Percentiles rank a stretch among this genome's conserved stretches.
phyloP scores from a whole-genome alignment of 1,284 basidiomycete genomes.

The Ustilago cynodontis region DNA sequence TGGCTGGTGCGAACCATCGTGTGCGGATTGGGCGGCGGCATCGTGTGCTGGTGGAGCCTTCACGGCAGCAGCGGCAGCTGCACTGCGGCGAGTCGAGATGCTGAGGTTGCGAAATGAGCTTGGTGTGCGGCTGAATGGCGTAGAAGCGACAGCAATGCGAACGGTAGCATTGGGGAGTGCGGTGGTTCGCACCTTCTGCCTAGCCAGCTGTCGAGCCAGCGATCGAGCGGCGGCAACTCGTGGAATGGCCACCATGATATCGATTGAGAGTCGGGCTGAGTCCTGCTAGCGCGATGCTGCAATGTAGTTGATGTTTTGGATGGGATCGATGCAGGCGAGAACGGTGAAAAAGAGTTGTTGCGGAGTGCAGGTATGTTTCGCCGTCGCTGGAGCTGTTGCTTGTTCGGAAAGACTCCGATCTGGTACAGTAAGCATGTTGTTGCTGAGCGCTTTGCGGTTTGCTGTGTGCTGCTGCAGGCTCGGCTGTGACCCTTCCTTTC shows the following conservation, averaged over 20 bases:
- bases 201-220: conserved; percentile 46
- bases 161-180: conserved; percentile 11
- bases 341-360: background rate
- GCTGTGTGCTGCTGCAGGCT: background rate
- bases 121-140: conserved; percentile 21
- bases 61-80: conserved; percentile 30
- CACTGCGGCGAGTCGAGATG: conserved; percentile 30
- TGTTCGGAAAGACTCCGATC: background rate
- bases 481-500: conserved; percentile 12
- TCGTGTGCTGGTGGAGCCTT: conserved; percentile 35
- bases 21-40: conserved; percentile 39
- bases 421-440: background rate
- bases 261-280: background rate
- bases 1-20: conserved; percentile 27
- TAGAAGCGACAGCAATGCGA: conserved; percentile 31
- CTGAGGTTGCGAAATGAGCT: conserved; percentile 30
- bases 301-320: background rate
- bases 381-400: background rate
- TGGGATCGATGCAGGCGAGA: background rate
- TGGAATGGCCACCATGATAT: conserved; percentile 40
- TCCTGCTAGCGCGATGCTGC: background rate
- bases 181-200: conserved; percentile 27
- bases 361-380: background rate
- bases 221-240: conserved; percentile 45
- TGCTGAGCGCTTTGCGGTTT: conserved; percentile 7